Percentiles rank a stretch among this genome's conserved stretches.
These are phyloP conservation scores for Candida boleticola DNA, from an alignment of 805 yeast species.

Conservation along the genomic window DNA sequence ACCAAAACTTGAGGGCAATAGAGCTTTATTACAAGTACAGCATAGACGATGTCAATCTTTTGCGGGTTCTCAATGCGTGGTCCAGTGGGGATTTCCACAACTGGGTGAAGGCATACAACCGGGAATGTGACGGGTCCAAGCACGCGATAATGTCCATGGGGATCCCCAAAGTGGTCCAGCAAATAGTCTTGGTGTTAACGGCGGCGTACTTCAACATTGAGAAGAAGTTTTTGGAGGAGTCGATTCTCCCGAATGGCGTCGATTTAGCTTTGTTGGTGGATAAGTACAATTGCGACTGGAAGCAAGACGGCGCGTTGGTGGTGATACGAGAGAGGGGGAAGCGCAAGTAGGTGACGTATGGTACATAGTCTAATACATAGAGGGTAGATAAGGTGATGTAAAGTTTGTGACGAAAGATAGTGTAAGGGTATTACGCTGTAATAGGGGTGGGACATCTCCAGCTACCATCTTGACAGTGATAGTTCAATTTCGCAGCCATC, in stretches of 20 bases:
- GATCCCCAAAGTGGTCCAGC: conserved; percentile 22
- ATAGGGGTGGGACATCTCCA: too few species aligned
- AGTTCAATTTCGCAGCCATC: too few species aligned
- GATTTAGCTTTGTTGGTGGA: conserved; percentile 17
- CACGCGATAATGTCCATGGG: conserved; percentile 46
- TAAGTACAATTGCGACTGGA: conserved; percentile 30
- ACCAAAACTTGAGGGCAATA: conserved; percentile 30
- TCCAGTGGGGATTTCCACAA: conserved; percentile 25
- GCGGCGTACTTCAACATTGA: conserved; percentile 39
- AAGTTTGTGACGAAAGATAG: not conserved
- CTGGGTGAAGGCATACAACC: conserved; percentile 30
- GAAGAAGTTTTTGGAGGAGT: conserved; percentile 20
- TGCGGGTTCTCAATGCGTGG: conserved; percentile 25
- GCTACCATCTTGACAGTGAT: too few species aligned
- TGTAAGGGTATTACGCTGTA: too few species aligned
- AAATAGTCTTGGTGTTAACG: conserved; percentile 29
- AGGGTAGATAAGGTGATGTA: not conserved
- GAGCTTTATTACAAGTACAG: conserved; percentile 23
- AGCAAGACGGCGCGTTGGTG: conserved; percentile 20
- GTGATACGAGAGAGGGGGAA: conserved; percentile 19
- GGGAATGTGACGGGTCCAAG: conserved; percentile 29
- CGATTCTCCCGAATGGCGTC: conserved; percentile 25
- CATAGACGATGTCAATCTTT: conserved; percentile 11
- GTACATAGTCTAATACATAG: too few species aligned
- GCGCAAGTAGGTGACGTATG: not conserved